These are phyloP conservation scores for Verticillium longisporum DNA, from an alignment of 2,329 filamentous ascomycete species.

Conservation along the genomic window DNA sequence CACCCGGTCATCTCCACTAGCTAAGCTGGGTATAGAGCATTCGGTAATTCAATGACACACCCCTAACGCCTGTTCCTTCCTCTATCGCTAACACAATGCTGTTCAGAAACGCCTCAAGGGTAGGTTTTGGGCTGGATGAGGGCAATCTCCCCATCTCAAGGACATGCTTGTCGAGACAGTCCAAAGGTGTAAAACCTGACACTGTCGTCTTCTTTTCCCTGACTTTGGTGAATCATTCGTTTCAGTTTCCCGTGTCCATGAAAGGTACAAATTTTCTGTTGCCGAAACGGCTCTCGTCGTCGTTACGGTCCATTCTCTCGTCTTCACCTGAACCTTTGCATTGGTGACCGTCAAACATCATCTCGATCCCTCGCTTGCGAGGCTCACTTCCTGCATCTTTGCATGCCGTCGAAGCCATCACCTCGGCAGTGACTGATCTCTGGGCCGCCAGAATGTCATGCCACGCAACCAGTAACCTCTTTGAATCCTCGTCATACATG, in stretches of 20 bases:
- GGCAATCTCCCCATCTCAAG: too few relatives aligned
- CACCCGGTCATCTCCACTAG: too few relatives aligned
- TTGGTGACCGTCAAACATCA: constrained; percentile 8
- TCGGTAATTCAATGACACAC: too few relatives aligned
- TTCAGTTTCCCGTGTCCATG: constrained; percentile 3
- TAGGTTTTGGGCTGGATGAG: too few relatives aligned
- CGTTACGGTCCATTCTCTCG: not conserved
- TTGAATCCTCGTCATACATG: constrained; percentile 61
- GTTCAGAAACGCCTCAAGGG: too few relatives aligned
- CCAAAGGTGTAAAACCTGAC: too few relatives aligned
- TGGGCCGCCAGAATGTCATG: constrained; percentile 48
- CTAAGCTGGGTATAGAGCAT: too few relatives aligned
- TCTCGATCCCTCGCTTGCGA: constrained; percentile 9
- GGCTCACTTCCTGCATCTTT: not conserved
- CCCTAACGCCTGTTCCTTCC: too few relatives aligned
- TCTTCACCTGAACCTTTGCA: not conserved
- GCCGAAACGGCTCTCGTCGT: constrained; percentile 8
- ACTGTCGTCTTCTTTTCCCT: too few relatives aligned
- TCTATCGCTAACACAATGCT: too few relatives aligned
- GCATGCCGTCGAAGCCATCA: constrained; percentile 5
- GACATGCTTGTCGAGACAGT: too few relatives aligned
- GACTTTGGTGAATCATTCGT: too few relatives aligned
- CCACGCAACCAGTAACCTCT: constrained; percentile 42
- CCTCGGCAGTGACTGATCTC: constrained; percentile 1
- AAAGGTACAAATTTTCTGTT: constrained; percentile 10